phyloP scores from a whole-genome alignment of 1,139 yeast genomes.

The Spathaspora sp. region DNA sequence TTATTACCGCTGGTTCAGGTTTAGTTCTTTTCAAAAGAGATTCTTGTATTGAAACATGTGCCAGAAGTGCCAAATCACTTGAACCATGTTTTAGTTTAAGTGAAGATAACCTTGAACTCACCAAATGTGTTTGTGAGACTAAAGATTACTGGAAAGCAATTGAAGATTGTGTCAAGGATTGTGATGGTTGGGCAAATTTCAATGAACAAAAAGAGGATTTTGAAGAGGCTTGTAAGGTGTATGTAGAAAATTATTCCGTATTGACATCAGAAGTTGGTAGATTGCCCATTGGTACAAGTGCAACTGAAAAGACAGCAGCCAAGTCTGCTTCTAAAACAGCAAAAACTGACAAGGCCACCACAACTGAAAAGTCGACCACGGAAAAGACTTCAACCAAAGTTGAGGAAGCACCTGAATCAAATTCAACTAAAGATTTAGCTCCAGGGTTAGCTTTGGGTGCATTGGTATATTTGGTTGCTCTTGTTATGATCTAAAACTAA shows the following conservation, averaged over 20 bases:
- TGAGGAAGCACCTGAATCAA: too few species aligned
- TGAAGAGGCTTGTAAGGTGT: not conserved
- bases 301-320: too few species aligned
- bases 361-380: too few species aligned
- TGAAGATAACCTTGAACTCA: not conserved
- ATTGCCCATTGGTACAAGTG: too few species aligned
- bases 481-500: too few species aligned
- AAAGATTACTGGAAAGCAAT: not conserved
- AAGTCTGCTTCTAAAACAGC: not conserved
- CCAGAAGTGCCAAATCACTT: not conserved
- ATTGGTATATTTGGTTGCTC: not conserved
- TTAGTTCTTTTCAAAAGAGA: not conserved
- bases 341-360: too few species aligned
- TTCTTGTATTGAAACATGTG: not conserved
- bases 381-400: too few species aligned
- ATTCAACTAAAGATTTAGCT: too few species aligned
- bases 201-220: not conserved
- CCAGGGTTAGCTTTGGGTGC: not conserved
- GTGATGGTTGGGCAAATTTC: not conserved
- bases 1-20: not conserved
- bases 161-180: not conserved
- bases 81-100: not conserved
- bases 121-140: not conserved
- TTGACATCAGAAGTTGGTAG: not conserved
- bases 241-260: not conserved